Evolutionary conservation across 169 alveolate genomes (phyloP), one percentile per base, ranked within the genome.

Genomic region (Amoebophrya sp.): DNA sequence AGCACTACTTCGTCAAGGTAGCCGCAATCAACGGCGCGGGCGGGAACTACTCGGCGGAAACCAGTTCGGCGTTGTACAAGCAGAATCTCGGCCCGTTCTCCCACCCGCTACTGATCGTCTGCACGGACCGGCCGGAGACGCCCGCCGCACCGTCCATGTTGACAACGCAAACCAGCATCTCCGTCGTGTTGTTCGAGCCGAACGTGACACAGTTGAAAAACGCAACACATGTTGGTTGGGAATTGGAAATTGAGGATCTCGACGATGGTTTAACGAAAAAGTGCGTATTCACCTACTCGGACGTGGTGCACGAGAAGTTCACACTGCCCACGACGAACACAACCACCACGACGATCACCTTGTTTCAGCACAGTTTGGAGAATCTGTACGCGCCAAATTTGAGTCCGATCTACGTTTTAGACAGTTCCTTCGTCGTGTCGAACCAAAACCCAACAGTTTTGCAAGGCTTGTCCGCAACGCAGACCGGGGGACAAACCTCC

Each of bases 11-110:
- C 77, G 91, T 89, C 35, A 89, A 89, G 40, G 91, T 89, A 10
- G 77, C 91, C 3, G 91, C 91, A 7, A 89, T 35, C 77, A 89
- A 89, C 32, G 91, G 91, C 40, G 91, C 40, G 14, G 91, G 91
- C 3, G 91, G 91, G 32, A 66, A n/a, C 7, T 89, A 89, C 32
- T 53, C 77, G 29, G 14, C 91, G 10, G 83, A 66, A 0, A 1
- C 83, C 1, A 1, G 35, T 25, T 66, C 83, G 7, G 39, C 83
- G 10, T 25, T 66, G 29, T 66, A 66, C 83, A 66, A 18, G 18
- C 32, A 2, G 39, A 66, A 66, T 25, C 77, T 40, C 32, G 91
- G 91, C 2, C 91, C 91, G 23, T 89, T 33, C 40, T 89, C 91
- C 77, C 40, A 29, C 14, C 77, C 91, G 3, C 40, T 89, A 14